These are phyloP conservation scores for Tillandsia fasciculata DNA, from an alignment of 176 grass and related monocot genomes.

Conservation along the genomic window DNA sequence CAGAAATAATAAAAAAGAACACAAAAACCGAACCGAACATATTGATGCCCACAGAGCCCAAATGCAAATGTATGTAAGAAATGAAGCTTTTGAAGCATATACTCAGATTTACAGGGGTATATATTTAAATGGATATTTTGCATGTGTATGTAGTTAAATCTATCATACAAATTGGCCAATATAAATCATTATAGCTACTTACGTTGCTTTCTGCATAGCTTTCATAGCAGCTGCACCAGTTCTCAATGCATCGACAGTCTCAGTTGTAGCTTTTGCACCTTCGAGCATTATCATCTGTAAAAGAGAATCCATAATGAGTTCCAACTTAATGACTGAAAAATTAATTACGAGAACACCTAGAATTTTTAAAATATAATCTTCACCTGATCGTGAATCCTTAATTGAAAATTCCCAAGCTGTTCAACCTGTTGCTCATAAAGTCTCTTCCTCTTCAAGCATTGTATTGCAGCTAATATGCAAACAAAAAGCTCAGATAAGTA, in stretches of 20 bases:
- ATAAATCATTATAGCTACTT: constrained; percentile 26
- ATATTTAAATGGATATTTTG: background rate
- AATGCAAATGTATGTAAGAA: no score
- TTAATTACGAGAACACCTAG: background rate
- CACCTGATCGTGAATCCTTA: constrained; percentile 98
- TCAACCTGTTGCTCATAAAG: constrained; percentile 97
- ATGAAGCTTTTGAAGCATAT: no score
- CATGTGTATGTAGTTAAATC: no score
- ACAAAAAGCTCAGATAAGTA: background rate
- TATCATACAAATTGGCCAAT: constrained; percentile 9
- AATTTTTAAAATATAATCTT: background rate
- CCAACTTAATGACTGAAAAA: background rate
- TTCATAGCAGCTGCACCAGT: constrained; percentile 93
- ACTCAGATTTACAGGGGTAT: background rate
- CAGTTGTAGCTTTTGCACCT: constrained; percentile 95
- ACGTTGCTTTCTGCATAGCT: constrained; percentile 88
- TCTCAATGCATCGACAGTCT: constrained; percentile 92
- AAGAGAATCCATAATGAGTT: constrained; percentile 15
- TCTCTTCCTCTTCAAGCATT: constrained; percentile 95
- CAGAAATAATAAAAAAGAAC: no score
- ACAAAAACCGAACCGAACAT: no score
- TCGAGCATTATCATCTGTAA: constrained; percentile 96
- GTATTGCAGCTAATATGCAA: constrained; percentile 58
- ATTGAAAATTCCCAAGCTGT: constrained; percentile 97
- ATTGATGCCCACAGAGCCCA: no score